A percentile compares a stretch with the other conserved stretches of the same genome.
Evolutionary conservation across 1,284 basidiomycete genomes (phyloP).

Genomic region (Leccinum colubrinum): DNA sequence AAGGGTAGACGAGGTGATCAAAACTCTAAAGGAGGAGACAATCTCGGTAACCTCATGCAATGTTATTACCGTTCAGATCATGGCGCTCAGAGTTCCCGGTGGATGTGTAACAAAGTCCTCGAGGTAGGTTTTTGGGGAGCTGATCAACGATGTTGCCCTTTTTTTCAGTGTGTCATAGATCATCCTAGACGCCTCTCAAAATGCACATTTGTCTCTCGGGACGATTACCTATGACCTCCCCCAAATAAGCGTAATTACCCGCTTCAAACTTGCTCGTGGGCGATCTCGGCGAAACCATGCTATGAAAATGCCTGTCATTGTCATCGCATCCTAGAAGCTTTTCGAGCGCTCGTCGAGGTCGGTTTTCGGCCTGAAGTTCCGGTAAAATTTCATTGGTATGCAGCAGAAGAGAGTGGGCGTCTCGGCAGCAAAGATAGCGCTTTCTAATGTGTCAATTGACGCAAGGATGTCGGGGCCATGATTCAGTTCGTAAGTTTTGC

Average conservation of each 20-base stretch:
- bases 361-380: constrained; percentile 73
- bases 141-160: neutral
- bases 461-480: constrained; percentile 54
- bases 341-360: constrained; percentile 73
- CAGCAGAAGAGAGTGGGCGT: constrained; percentile 83
- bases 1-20: constrained; percentile 11
- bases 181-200: too few relatives aligned
- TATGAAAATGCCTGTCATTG: too few relatives aligned
- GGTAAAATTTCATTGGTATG: constrained; percentile 94
- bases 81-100: constrained; percentile 19
- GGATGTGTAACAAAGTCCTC: constrained; percentile 18
- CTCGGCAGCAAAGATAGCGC: constrained; percentile 57
- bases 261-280: constrained; percentile 32
- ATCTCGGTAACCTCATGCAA: constrained; percentile 12
- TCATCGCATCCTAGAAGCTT: constrained; percentile 68
- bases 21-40: constrained; percentile 3
- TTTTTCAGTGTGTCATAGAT: neutral
- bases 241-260: constrained; percentile 52
- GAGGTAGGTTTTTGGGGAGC: neutral
- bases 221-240: constrained; percentile 54
- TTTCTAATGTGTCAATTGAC: too few relatives aligned
- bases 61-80: constrained; percentile 16
- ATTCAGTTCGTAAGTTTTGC: constrained; percentile 54
- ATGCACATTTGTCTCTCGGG: constrained; percentile 15
- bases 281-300: constrained; percentile 4